Conservation (phyloP, 2,329 filamentous ascomycete genomes). For the Byssochlamys sp. region DNA sequence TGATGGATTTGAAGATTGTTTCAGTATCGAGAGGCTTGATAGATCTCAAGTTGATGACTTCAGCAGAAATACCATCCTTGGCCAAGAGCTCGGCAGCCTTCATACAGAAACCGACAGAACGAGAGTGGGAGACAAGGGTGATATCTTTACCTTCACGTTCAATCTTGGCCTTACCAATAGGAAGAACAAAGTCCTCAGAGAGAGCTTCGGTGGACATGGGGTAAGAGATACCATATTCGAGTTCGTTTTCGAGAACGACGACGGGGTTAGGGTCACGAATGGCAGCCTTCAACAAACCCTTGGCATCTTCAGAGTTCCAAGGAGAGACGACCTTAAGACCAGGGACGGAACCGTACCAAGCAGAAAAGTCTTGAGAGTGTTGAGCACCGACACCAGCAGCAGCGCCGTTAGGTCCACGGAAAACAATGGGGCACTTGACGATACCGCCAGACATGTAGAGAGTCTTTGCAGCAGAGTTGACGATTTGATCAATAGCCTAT, state of each 20-base stretch:
- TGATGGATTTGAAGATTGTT: too few relatives aligned
- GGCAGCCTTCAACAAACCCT: constrained; percentile 93
- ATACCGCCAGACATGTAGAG: constrained; percentile 99
- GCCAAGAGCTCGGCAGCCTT: too few relatives aligned
- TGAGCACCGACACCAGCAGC: constrained; percentile 89
- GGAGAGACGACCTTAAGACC: constrained; percentile 93
- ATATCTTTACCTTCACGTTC: too few relatives aligned
- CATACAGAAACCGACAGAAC: too few relatives aligned
- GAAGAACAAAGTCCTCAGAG: too few relatives aligned
- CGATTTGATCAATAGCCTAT: constrained; percentile 98
- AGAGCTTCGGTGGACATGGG: too few relatives aligned
- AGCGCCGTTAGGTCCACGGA: constrained; percentile 98
- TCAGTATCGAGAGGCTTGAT: too few relatives aligned
- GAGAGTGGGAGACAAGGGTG: too few relatives aligned
- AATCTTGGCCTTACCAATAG: too few relatives aligned
- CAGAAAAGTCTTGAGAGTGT: constrained; percentile 97
- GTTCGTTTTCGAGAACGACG: constrained; percentile 80
- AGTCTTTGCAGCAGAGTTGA: constrained; percentile 98
- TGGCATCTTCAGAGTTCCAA: constrained; percentile 95
- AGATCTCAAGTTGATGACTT: too few relatives aligned
- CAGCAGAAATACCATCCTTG: too few relatives aligned
- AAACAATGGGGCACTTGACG: constrained; percentile 95
- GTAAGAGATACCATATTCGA: too few relatives aligned
- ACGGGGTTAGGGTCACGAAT: constrained; percentile 98
- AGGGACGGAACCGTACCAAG: constrained; percentile 97